These are phyloP conservation scores for Podosphaera xanthii DNA, from an alignment of 2,329 filamentous ascomycete genomes.

Conservation along the genomic window DNA sequence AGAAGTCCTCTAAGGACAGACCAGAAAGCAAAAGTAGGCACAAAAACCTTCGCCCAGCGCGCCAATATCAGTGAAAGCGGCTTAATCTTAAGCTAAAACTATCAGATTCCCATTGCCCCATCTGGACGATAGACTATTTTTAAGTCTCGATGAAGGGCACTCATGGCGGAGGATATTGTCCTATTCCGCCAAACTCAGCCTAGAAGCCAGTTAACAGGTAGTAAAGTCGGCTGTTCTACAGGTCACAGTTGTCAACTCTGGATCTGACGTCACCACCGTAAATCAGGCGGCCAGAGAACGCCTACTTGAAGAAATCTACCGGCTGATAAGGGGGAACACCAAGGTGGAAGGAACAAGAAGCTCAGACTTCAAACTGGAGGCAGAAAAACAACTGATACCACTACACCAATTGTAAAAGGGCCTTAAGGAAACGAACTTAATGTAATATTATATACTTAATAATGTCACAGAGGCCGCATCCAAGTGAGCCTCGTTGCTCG, in stretches of 20 bases:
- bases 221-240: background rate
- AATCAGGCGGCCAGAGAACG: too few relatives aligned
- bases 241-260: background rate
- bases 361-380: too few relatives aligned
- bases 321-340: background rate
- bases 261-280: background rate
- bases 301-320: too few relatives aligned
- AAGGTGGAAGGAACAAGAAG: background rate
- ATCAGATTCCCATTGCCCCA: background rate
- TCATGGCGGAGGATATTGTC: background rate
- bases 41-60: background rate
- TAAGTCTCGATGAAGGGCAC: background rate
- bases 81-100: background rate
- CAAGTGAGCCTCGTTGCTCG: too few relatives aligned
- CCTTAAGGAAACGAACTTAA: too few relatives aligned
- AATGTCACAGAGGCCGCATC: too few relatives aligned
- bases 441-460: too few relatives aligned
- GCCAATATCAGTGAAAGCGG: background rate
- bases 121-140: background rate
- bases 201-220: background rate
- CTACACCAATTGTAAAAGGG: too few relatives aligned
- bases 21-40: background rate
- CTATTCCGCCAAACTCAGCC: background rate
- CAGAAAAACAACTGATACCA: too few relatives aligned
- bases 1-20: background rate